Evolutionary conservation across 2,329 filamentous ascomycete species (phyloP), one percentile per base, ranked within the genome.

Genomic region (Neonectria punicea): DNA sequence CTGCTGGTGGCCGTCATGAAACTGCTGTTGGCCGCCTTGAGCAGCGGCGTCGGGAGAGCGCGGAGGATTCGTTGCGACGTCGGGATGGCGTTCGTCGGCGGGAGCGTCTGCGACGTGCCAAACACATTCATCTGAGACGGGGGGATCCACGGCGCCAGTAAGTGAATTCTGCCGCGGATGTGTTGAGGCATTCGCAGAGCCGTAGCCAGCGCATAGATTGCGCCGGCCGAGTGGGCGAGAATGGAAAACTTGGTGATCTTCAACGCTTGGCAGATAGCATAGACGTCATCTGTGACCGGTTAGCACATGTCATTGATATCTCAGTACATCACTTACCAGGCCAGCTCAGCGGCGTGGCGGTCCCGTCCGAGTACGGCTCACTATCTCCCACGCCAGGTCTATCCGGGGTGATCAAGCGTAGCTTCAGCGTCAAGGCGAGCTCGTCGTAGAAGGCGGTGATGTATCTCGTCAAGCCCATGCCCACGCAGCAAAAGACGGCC

Each of bases 361-460:
- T 91, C 53, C 91, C 90, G 75, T 97, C 93, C 41, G 89, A 85
- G 78, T 97, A 94, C 34, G 93, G 81, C 74, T 97, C 94, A 76
- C 95, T 98, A 74, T 93, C 94, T 53, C 96, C 96, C 16, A 99
- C 93, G 28, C 96, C 96, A 59, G 96, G 96, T 58, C 96, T 89
- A 78, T 99, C 96, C 6, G 95, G 92, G 0, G 96, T 98, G 70
- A 99, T 97, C 56, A 99, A 85, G 20, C 96, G 89, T 61, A 99
- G 81, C 77, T 93, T 96, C 64, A 99, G 82, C 1, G 94, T 97
- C 74, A 93, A 82, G 2, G 96, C 96, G 58, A 99, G 84, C 78
- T 99, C 96, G 77, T 99, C 96, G 76, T 98, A 99, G 77, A 99
- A 99, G 0, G 94, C 94, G 66, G 93, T 98, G 65, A 99, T 92